phyloP scores from a whole-genome alignment of 78 protist genomes.

The Dictyostelium firmibasis region DNA sequence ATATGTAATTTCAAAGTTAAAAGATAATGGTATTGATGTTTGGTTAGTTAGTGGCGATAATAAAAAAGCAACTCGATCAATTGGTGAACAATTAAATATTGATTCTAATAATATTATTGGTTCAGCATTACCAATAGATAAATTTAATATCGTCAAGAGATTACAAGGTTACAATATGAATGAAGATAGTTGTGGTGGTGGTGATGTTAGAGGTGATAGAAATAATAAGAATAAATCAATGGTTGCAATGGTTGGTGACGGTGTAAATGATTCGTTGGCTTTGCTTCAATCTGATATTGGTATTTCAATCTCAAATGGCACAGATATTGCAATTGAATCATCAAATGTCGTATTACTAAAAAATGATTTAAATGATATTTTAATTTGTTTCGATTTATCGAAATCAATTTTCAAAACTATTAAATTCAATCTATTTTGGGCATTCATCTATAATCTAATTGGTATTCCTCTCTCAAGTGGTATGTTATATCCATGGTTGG shows the following conservation, averaged over 20 bases:
- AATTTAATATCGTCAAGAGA: background rate
- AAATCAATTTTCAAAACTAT: conserved; percentile 71
- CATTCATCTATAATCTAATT: conserved; percentile 90
- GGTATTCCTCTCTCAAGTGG: conserved; percentile 94
- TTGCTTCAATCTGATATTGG: conserved; percentile 90
- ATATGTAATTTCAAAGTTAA: conserved; percentile 32
- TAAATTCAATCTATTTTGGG: conserved; percentile 91
- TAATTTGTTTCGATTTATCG: conserved; percentile 83
- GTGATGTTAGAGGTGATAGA: background rate
- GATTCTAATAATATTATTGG: background rate
- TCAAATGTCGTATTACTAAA: conserved; percentile 86
- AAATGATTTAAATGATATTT: conserved; percentile 78
- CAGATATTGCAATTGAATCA: conserved; percentile 92
- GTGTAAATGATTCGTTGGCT: conserved; percentile 96
- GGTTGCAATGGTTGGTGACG: conserved; percentile 97
- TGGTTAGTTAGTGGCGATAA: conserved; percentile 91
- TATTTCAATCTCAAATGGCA: conserved; percentile 89
- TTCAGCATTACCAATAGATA: conserved; percentile 24
- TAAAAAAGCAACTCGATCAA: conserved; percentile 31
- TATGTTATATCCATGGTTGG: conserved; percentile 72
- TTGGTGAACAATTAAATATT: conserved; percentile 55
- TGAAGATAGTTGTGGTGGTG: background rate
- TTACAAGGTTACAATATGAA: background rate
- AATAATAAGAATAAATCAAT: background rate
- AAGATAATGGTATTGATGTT: background rate